Conservation (phyloP, 306 rosid genomes). For the Malus domestica region DNA sequence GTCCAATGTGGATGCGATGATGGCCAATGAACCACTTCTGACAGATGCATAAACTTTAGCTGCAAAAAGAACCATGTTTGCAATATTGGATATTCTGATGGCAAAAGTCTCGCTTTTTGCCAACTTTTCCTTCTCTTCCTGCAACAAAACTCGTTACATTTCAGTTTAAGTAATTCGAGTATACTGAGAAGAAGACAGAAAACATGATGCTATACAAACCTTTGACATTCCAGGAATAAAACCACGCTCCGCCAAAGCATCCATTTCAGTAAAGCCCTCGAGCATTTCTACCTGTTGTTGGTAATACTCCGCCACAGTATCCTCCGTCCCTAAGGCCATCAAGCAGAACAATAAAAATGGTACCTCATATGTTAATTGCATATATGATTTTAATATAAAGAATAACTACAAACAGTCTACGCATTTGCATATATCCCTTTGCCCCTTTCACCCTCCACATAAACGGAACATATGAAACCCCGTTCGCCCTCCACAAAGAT, state of each 20-base stretch:
- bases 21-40: slow-evolving; percentile 93
- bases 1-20: slow-evolving; percentile 94
- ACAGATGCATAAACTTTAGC: slow-evolving; percentile 91
- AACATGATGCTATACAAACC: slow-evolving; percentile 26
- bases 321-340: slow-evolving; percentile 64
- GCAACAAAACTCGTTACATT: slow-evolving; percentile 15
- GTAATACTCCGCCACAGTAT: slow-evolving; percentile 85
- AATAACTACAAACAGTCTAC: neutral
- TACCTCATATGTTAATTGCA: neutral
- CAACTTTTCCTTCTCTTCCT: slow-evolving; percentile 85
- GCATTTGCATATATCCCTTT: neutral
- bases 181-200: neutral
- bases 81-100: slow-evolving; percentile 80
- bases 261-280: slow-evolving; percentile 96
- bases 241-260: slow-evolving; percentile 77
- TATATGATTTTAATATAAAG: neutral
- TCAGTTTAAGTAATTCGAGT: slow-evolving; percentile 15
- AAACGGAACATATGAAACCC: neutral
- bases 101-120: slow-evolving; percentile 89
- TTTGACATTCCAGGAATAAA: slow-evolving; percentile 87
- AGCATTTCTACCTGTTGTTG: slow-evolving; percentile 96
- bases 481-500: neutral
- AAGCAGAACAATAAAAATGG: neutral
- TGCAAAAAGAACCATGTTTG: slow-evolving; percentile 83
- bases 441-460: neutral